Evolutionary conservation across 176 grass and related monocot genomes (phyloP).

Genomic region (Raddia guianensis): DNA sequence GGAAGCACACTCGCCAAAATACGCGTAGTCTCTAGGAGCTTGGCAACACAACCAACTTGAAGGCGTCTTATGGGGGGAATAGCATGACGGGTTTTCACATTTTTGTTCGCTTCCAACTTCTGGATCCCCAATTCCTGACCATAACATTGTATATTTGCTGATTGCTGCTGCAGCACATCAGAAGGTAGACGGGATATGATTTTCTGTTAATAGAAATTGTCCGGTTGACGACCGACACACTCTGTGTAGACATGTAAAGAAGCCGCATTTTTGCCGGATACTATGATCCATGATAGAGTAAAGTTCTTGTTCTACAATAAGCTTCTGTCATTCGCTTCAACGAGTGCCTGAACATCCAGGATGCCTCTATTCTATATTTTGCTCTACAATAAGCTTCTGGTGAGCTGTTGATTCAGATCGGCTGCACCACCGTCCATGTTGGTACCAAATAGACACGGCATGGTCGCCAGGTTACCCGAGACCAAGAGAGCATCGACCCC

Average conservation of each 20-base stretch:
- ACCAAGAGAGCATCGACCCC: not conserved
- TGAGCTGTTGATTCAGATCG: not conserved
- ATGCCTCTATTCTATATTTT: not conserved
- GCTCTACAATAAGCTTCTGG: too few species aligned
- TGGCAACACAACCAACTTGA: not conserved
- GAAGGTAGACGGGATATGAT: not conserved
- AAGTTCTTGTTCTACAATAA: not conserved
- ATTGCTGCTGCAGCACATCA: not conserved
- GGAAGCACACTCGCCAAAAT: conserved; percentile 62
- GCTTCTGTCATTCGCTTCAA: not conserved
- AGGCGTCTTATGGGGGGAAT: conserved; percentile 6
- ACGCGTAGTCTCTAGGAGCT: conserved; percentile 54
- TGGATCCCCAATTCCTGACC: not conserved
- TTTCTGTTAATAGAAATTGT: not conserved
- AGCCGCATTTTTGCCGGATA: not conserved
- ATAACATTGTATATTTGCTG: not conserved
- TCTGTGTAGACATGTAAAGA: not conserved
- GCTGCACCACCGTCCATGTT: too few species aligned
- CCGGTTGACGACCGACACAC: not conserved
- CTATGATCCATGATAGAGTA: not conserved
- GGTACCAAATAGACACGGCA: not conserved
- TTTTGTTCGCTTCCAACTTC: not conserved
- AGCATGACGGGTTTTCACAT: not conserved
- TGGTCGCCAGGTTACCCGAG: not conserved
- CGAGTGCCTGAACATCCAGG: not conserved